Evolutionary conservation across 2,329 filamentous ascomycete genomes (phyloP).

Genomic region (Colletotrichum nymphaeae): DNA sequence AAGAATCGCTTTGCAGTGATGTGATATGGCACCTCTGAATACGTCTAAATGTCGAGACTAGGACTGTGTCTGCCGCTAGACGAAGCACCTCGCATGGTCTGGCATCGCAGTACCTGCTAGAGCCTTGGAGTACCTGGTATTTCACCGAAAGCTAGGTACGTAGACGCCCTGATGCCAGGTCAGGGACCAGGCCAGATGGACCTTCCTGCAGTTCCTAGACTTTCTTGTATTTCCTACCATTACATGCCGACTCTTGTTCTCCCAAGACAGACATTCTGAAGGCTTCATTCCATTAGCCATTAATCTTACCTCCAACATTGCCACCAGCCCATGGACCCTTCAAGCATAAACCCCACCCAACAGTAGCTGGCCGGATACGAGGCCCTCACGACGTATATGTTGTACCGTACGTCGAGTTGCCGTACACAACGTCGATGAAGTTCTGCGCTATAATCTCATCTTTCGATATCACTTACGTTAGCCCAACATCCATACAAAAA

Average conservation of each 20-base stretch:
- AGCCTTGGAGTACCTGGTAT: too few relatives aligned
- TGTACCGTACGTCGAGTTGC: slow-evolving; percentile 54
- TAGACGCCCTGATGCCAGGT: background rate
- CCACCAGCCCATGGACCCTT: background rate
- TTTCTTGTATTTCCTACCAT: background rate
- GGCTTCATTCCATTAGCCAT: background rate
- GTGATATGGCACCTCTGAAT: too few relatives aligned
- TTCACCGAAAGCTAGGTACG: background rate
- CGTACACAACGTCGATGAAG: slow-evolving; percentile 53
- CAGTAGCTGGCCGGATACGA: background rate
- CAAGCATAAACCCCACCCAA: background rate
- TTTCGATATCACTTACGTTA: slow-evolving; percentile 35
- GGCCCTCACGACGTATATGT: slow-evolving; percentile 39
- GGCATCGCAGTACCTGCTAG: too few relatives aligned
- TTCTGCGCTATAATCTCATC: slow-evolving; percentile 52
- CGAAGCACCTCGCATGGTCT: background rate
- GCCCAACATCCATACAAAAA: slow-evolving; percentile 1
- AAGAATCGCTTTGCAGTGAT: too few relatives aligned
- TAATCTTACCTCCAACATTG: background rate
- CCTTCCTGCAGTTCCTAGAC: background rate
- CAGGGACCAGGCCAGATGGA: background rate
- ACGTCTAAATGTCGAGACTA: too few relatives aligned
- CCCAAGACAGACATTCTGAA: background rate
- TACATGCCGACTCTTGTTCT: background rate
- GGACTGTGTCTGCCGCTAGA: background rate